phyloP scores from a whole-genome alignment of 352 stramenopile species.

The Phytophthora podocarpi region DNA sequence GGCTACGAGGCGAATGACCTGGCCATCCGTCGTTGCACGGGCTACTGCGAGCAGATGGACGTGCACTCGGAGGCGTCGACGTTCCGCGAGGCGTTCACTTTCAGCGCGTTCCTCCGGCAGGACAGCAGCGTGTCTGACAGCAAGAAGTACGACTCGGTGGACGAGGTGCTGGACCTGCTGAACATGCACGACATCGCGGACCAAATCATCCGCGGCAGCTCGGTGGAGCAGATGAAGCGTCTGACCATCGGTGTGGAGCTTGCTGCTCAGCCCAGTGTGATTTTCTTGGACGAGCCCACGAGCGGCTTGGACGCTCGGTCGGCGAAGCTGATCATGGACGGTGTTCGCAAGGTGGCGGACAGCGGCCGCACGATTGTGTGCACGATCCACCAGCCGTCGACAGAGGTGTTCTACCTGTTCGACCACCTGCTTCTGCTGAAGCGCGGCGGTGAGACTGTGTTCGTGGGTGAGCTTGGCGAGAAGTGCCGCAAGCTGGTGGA shows the following conservation, averaged over 20 bases:
- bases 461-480: slow-evolving; percentile 51
- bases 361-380: no score
- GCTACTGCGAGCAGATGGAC: slow-evolving; percentile 87
- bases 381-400: no score
- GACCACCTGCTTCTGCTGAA: slow-evolving; percentile 65
- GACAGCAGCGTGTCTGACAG: no score
- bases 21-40: slow-evolving; percentile 51
- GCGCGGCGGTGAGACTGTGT: slow-evolving; percentile 50
- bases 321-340: no score
- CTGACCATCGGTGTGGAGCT: slow-evolving; percentile 64
- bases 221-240: slow-evolving; percentile 44
- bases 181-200: slow-evolving; percentile 43
- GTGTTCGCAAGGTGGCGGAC: no score
- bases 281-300: no score
- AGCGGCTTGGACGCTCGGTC: no score
- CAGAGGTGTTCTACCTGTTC: slow-evolving; percentile 86
- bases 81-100: slow-evolving; percentile 85
- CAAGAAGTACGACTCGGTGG: no score
- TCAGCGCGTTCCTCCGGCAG: no score
- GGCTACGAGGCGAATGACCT: slow-evolving; percentile 46
- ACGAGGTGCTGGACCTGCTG: slow-evolving; percentile 40
- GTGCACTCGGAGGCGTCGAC: slow-evolving; percentile 86
- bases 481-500: slow-evolving; percentile 35
- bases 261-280: no score
- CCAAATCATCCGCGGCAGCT: slow-evolving; percentile 41